Evolutionary conservation across 495 filamentous ascomycete genomes (phyloP), one percentile per base, ranked within the genome.

Genomic region (Neurospora sp.): DNA sequence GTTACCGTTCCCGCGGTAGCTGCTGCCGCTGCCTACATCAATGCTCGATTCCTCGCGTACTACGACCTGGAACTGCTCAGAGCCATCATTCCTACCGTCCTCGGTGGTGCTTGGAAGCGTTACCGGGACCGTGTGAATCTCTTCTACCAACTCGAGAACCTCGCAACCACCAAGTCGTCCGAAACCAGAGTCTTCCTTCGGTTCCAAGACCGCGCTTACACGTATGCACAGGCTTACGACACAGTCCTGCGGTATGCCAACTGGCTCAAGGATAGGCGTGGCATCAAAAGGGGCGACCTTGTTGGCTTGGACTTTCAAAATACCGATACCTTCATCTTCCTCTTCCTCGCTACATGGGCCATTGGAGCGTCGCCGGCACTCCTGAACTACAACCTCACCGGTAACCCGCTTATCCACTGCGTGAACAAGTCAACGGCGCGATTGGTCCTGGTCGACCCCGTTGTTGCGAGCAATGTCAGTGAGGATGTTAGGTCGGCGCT

Each of bases 281-380:
- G 86, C 3, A 84, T 98, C 61, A 89, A 90, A 75, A 87, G 89
- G 45, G 88, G 88, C 74, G 93, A 98, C 68, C 88, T 98, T 68
- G 92, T 99, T 3, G 95, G 94, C 0, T 85, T 99, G 77, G 89
- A 97, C 81, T 92, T 94, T 75, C 92, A 91, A 83, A 99, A 99
- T 77, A 92, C 89, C 35, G 90, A 93, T 16, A 87, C 88, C 6
- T 96, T 94, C 77, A 75, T 97, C 12, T 96, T 97, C 83, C 72
- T 97, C n/a, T 88, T 89, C 84, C 85, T 97, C 31, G 96, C 91
- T 0, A 81, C 98, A 40, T 98, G 95, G 94, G 89, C 90, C 20
- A 89, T 98, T 48, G 96, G 96, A 0, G 94, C 93, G 0, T 88
- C 87, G 37, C 94, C 95, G n/a, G 96, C 95, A 0, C 92, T 96